phyloP scores from a whole-genome alignment of 176 grass and related monocot genomes.

The Juncus effusus region DNA sequence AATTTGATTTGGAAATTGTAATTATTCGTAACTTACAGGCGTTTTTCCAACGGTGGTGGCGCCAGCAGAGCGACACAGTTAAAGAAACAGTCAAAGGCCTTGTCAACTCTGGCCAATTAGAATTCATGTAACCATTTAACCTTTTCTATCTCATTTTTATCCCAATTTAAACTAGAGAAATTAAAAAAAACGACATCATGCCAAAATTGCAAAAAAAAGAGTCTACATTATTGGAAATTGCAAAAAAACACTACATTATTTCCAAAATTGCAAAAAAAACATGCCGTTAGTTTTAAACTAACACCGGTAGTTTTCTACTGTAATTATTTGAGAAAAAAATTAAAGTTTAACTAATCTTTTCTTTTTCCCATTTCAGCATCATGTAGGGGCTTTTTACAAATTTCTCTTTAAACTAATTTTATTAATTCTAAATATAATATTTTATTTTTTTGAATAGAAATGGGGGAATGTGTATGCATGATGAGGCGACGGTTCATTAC shows the following conservation, averaged over 20 bases:
- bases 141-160: conserved; percentile 1
- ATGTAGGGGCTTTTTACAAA: neutral
- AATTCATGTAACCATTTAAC: conserved; percentile 52
- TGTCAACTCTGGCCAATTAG: conserved; percentile 67
- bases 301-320: neutral
- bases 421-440: neutral
- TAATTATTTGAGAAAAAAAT: neutral
- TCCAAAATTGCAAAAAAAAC: no score
- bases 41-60: conserved; percentile 95
- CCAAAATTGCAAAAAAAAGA: neutral
- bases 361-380: no score
- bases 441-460: conserved; percentile 46
- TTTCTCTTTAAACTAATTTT: neutral
- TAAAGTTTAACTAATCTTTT: no score
- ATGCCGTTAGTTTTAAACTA: no score
- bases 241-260: no score
- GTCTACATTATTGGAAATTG: neutral
- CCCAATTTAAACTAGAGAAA: neutral
- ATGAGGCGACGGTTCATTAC: conserved; percentile 80
- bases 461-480: conserved; percentile 95
- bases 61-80: conserved; percentile 60
- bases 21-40: conserved; percentile 36
- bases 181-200: neutral
- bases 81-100: conserved; percentile 74
- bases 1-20: conserved; percentile 13